Evolutionary conservation across 352 stramenopile species (phyloP).

Genomic region (Poterioochromonas sp.): DNA sequence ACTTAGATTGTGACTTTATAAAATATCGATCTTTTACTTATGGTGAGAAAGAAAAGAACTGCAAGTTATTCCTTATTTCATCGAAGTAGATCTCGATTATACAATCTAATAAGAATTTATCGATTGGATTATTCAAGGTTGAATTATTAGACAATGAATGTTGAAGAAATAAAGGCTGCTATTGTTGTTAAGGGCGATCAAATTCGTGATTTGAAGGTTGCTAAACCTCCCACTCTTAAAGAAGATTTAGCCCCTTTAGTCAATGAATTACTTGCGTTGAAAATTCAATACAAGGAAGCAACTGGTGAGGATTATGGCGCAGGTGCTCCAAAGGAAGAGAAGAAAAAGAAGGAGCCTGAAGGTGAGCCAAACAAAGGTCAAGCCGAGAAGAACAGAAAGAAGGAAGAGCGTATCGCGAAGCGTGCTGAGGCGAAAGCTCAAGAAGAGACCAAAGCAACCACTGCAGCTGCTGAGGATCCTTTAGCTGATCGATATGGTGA

Average conservation of each 20-base stretch:
- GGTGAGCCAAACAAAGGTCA: conserved; percentile 55
- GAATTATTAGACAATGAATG: no score
- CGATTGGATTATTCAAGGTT: no score
- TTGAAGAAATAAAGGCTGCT: conserved; percentile 45
- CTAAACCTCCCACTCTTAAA: conserved; percentile 42
- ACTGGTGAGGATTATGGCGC: conserved; percentile 34
- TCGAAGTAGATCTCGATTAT: no score
- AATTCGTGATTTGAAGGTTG: conserved; percentile 41
- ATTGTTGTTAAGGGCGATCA: conserved; percentile 47
- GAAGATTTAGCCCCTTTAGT: conserved; percentile 45
- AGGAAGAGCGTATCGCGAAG: conserved; percentile 56
- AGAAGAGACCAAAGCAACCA: conserved; percentile 22
- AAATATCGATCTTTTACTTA: no score
- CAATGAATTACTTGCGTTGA: conserved; percentile 41
- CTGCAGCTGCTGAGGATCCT: conserved; percentile 37
- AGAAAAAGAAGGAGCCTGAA: conserved; percentile 28
- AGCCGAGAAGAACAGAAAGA: conserved; percentile 60
- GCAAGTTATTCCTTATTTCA: no score
- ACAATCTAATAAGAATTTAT: no score
- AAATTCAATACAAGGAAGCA: conserved; percentile 47
- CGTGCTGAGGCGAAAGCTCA: conserved; percentile 47
- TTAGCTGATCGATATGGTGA: conserved; percentile 60
- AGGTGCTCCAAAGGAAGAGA: conserved; percentile 16
- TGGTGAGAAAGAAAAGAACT: no score
- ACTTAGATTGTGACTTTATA: no score